Base-by-base conservation (phyloP, 352 stramenopile genomes). In the Globisporangium lucens region DNA sequence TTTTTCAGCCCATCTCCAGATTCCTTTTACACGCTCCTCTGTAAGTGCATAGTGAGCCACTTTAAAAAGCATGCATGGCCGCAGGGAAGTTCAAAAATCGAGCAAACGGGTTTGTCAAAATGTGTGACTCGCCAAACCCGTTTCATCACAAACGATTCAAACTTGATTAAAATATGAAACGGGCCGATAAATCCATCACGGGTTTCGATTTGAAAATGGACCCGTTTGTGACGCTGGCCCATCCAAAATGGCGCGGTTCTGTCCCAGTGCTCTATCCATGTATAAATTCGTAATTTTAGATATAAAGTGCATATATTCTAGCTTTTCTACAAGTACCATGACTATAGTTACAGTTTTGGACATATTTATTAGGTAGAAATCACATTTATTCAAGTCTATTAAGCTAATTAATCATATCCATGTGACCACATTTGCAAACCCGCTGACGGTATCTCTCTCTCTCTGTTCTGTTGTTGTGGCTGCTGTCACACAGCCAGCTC, bases 211-310 rank as follows among this genome's bases (percentile, higher is more conserved):
- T 43, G 36, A 43, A 38, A 43, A 43, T 30, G 1, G 5, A 57
- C 52, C 27, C 27, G 30, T 57, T 57, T 22, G 4, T 36, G 4
- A 2, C 49, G 20, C 20, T 29, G 35, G n/a, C 33, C 56, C 9
- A 30, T 51, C 33, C n/a, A 35, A 36, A 52, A 47, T 52, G 35
- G 4, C 56, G 15, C 56, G 24, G 35, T 8, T 62, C 13, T 62
- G 35, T 62, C 20, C 13, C 22, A 33, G 9, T 52, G 33, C 56
- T 62, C 56, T 65, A 56, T 65, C 38, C 59, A 53, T 65, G 59
- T 56, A 3, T 56, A 56, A 13, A 55, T 35, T 29, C 5, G 29
- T 15, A 59, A 3, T 58, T 29, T 58, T 29, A 3, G 3, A 10
- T n/a, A 0, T 5, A 38, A 38, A 6, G 3, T 22, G 27, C 27